These are phyloP conservation scores for Xylariaceae sp. DNA, from an alignment of 2,329 filamentous ascomycete species.

Conservation along the genomic window DNA sequence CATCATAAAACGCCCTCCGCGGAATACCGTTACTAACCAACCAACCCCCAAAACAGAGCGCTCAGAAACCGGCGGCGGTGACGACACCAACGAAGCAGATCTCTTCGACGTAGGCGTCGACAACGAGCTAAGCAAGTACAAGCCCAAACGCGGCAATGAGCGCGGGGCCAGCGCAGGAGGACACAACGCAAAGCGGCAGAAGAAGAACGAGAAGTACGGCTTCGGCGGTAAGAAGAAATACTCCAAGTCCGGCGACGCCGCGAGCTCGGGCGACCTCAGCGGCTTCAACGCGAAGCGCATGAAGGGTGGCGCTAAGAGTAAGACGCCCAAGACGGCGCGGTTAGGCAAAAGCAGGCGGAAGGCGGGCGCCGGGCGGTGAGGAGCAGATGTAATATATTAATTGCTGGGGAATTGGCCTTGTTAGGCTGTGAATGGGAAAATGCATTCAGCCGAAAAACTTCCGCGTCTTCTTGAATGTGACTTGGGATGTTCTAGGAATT, in stretches of 20 bases:
- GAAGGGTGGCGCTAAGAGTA: slow-evolving; percentile 54
- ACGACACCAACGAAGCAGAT: slow-evolving; percentile 72
- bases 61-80: slow-evolving; percentile 60
- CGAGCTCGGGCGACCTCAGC: slow-evolving; percentile 74
- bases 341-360: slow-evolving; percentile 52
- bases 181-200: slow-evolving; percentile 71
- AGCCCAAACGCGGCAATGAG: slow-evolving; percentile 39
- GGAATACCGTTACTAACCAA: slow-evolving; percentile 1
- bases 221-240: slow-evolving; percentile 95
- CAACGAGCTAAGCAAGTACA: slow-evolving; percentile 52
- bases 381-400: not conserved
- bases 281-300: slow-evolving; percentile 81
- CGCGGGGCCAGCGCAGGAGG: slow-evolving; percentile 35
- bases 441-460: not conserved
- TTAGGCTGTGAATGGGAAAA: not conserved
- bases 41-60: slow-evolving; percentile 62
- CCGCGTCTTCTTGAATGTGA: no score
- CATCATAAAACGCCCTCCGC: not conserved
- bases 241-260: slow-evolving; percentile 83
- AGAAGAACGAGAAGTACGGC: slow-evolving; percentile 92
- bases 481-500: not conserved
- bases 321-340: slow-evolving; percentile 39
- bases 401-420: not conserved
- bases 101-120: slow-evolving; percentile 90
- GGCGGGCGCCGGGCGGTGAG: slow-evolving; percentile 37